phyloP scores from a whole-genome alignment of 139 green algal species.

The Tetradesmus lagerheimii region DNA sequence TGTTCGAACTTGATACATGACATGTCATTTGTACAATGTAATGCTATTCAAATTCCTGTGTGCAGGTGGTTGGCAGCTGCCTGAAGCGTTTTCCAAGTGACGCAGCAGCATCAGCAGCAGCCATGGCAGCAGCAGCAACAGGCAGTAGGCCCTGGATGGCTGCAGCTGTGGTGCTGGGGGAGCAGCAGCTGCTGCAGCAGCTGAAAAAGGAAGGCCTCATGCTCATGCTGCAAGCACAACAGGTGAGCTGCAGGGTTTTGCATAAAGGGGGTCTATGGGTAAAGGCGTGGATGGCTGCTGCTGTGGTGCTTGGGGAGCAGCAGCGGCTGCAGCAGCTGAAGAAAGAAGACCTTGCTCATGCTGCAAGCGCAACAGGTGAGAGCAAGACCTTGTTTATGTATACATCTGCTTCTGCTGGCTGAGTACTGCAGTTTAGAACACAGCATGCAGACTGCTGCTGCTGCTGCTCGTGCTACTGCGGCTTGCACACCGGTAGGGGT shows the following conservation, averaged over 20 bases:
- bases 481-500: too few relatives aligned
- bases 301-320: too few relatives aligned
- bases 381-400: too few relatives aligned
- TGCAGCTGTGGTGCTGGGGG: conserved; percentile 29
- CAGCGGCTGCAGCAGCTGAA: background rate
- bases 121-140: background rate
- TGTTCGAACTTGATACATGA: too few relatives aligned
- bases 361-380: background rate
- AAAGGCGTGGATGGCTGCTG: too few relatives aligned
- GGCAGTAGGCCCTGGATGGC: conserved; percentile 31
- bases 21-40: background rate
- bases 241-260: background rate
- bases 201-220: conserved; percentile 38
- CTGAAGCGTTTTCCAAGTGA: background rate
- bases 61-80: background rate
- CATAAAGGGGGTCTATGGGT: too few relatives aligned
- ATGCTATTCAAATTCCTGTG: background rate
- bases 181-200: conserved; percentile 28
- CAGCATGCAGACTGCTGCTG: background rate
- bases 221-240: conserved; percentile 29
- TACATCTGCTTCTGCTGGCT: background rate
- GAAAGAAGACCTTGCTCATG: background rate
- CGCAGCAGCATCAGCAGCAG: background rate
- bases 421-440: background rate
- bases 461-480: background rate